phyloP scores from a whole-genome alignment of 2,329 filamentous ascomycete species.

The Pyrenophora graminea region DNA sequence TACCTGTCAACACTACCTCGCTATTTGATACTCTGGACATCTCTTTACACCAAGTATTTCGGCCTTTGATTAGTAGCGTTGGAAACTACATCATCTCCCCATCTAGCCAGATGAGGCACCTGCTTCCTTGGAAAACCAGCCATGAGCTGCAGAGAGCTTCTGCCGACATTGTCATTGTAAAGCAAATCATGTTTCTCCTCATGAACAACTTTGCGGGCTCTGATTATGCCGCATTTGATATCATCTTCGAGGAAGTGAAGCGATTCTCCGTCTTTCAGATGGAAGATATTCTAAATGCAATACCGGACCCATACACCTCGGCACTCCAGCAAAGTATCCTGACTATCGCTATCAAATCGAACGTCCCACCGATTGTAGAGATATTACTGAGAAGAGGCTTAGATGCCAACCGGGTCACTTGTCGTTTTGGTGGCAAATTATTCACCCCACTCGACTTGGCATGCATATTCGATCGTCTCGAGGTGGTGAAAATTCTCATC shows the following conservation, averaged over 20 bases:
- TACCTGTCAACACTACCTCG: not conserved
- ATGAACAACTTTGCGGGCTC: conserved; percentile 12
- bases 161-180: conserved; percentile 6
- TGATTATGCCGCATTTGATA: conserved; percentile 5
- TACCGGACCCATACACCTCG: conserved; percentile 5
- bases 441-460: not conserved
- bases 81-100: not conserved
- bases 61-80: not conserved
- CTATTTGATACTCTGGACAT: not conserved
- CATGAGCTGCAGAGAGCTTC: conserved; percentile 6
- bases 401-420: not conserved
- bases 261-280: conserved; percentile 5
- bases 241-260: conserved; percentile 11
- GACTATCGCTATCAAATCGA: conserved; percentile 13
- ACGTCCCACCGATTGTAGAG: not conserved
- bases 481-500: not conserved
- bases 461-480: not conserved
- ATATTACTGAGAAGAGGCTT: not conserved
- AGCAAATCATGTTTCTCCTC: conserved; percentile 10
- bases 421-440: not conserved
- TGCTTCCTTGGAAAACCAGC: conserved; percentile 5
- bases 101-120: not conserved
- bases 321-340: conserved; percentile 13
- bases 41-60: not conserved
- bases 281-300: conserved; percentile 2